Evolutionary conservation across 1,284 basidiomycete species (phyloP).

Genomic region (Papiliotrema terrestris): DNA sequence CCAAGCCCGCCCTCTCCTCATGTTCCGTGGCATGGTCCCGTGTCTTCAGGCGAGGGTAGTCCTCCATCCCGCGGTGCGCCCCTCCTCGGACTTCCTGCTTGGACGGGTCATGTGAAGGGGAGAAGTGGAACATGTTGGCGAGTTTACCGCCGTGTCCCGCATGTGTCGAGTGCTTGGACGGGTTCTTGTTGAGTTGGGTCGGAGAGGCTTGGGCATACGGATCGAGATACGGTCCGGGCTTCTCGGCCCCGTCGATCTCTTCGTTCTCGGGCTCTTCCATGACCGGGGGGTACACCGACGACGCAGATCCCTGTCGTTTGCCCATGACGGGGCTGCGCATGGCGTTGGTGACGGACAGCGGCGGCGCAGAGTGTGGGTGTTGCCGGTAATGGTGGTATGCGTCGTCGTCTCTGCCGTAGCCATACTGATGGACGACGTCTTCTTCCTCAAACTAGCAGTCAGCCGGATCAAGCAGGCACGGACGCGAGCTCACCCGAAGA

Average conservation of each 20-base stretch:
- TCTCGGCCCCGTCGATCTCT: background rate
- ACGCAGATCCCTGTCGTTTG: constrained; percentile 2
- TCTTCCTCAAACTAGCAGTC: constrained; percentile 40
- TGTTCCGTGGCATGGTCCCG: constrained; percentile 22
- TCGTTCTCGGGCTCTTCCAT: constrained; percentile 4
- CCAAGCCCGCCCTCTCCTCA: constrained; percentile 32
- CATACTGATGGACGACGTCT: constrained; percentile 48
- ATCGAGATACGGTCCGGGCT: constrained; percentile 7
- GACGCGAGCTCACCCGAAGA: constrained; percentile 30
- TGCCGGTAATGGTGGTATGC: constrained; percentile 28
- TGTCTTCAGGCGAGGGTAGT: constrained; percentile 35
- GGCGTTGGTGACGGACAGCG: constrained; percentile 1
- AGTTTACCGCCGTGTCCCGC: background rate
- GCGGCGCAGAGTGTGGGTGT: constrained; percentile 14
- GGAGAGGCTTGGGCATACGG: constrained; percentile 5
- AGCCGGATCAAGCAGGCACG: background rate
- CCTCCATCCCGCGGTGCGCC: constrained; percentile 22
- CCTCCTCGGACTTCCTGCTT: constrained; percentile 23
- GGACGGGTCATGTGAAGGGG: constrained; percentile 1
- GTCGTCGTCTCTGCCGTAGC: constrained; percentile 28
- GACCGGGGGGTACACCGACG: constrained; percentile 1
- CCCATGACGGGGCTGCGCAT: background rate
- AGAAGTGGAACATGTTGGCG: constrained; percentile 11
- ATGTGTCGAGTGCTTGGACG: background rate
- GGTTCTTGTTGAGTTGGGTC: background rate